These are phyloP conservation scores for Wickerhamomyces alni DNA, from an alignment of 805 yeast genomes.

Conservation along the genomic window DNA sequence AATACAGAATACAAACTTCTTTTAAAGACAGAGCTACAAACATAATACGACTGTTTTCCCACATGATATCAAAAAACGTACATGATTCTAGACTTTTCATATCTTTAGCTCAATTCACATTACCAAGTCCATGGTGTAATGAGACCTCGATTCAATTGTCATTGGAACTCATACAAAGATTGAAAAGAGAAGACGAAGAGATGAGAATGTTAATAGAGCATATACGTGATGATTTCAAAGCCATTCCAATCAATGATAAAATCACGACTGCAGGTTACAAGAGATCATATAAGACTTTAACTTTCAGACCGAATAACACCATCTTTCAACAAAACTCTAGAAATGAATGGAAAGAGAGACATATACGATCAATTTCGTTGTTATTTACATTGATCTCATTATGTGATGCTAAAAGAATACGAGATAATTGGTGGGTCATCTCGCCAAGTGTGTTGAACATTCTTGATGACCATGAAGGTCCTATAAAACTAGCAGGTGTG, in stretches of 20 bases:
- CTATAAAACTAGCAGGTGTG: constrained; percentile 20
- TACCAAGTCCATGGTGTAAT: constrained; percentile 19
- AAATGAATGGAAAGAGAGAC: constrained; percentile 11
- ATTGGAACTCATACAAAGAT: background rate
- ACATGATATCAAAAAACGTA: background rate
- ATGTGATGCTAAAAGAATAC: constrained; percentile 2
- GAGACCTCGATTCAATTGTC: background rate
- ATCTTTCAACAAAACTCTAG: constrained; percentile 8
- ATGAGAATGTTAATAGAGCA: background rate
- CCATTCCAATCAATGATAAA: constrained; percentile 4
- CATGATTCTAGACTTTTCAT: background rate
- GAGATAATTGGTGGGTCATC: constrained; percentile 21
- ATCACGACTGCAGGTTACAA: constrained; percentile 18
- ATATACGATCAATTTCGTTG: constrained; percentile 14
- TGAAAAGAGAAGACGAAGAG: background rate
- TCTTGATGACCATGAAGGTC: constrained; percentile 24
- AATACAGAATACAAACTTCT: constrained; percentile 8
- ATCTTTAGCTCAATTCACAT: constrained; percentile 3
- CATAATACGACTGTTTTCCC: constrained; percentile 2
- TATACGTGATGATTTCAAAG: constrained; percentile 9
- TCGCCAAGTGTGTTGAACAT: constrained; percentile 21
- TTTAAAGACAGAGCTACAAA: constrained; percentile 6
- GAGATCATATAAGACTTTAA: constrained; percentile 3
- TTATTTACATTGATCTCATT: constrained; percentile 5
- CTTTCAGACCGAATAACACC: constrained; percentile 14